These are phyloP conservation scores for Hevea brasiliensis DNA, from an alignment of 345 rosid species.

Conservation along the genomic window DNA sequence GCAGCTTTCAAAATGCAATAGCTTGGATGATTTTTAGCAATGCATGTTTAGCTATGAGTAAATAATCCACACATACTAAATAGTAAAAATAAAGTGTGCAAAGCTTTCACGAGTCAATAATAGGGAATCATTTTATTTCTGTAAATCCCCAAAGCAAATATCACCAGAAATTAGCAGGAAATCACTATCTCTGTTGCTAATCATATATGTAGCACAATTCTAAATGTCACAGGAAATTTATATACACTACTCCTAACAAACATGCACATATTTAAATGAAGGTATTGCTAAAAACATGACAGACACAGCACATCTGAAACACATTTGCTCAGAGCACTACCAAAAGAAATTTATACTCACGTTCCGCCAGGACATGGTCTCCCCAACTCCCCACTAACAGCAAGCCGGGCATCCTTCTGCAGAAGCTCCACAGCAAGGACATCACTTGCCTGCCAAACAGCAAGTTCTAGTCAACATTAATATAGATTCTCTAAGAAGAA, in stretches of 20 bases:
- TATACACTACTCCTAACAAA: background rate
- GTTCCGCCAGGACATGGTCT: slow-evolving; percentile 89
- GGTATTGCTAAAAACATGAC: background rate
- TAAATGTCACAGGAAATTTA: background rate
- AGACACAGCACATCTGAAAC: too few species aligned
- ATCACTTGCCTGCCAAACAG: slow-evolving; percentile 77
- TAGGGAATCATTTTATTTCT: background rate
- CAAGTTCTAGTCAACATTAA: slow-evolving; percentile 19
- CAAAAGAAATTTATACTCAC: slow-evolving; percentile 43
- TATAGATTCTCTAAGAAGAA: background rate
- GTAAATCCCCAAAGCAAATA: background rate
- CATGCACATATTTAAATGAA: background rate
- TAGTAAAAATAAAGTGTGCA: background rate
- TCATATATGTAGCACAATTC: background rate
- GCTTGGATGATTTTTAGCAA: background rate
- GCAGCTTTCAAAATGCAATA: background rate
- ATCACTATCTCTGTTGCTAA: background rate
- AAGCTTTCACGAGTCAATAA: too few species aligned
- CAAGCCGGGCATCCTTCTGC: slow-evolving; percentile 89
- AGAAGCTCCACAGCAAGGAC: slow-evolving; percentile 96
- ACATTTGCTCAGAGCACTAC: background rate
- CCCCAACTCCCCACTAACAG: slow-evolving; percentile 79
- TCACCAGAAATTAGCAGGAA: background rate
- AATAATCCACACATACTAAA: background rate
- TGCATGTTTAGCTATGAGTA: background rate